Conservation (phyloP, 202 grass and related monocot species). For the Elaeis oleifera region DNA sequence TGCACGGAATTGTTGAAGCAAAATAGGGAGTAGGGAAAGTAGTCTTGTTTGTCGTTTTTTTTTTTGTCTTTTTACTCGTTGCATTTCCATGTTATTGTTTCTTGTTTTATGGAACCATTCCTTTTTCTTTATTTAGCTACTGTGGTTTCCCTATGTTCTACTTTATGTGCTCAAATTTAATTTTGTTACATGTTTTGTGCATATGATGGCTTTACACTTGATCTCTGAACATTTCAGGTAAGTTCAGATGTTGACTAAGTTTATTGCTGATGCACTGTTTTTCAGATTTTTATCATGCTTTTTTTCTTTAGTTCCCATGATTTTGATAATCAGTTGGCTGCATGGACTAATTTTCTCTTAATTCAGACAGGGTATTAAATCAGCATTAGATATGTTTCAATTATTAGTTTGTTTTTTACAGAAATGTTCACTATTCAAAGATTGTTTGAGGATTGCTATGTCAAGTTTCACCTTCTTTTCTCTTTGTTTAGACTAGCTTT, state of each 20-base stretch:
- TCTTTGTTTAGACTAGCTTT: too few relatives aligned
- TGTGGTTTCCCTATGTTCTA: not conserved
- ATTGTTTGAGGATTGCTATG: too few relatives aligned
- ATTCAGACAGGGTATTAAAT: too few relatives aligned
- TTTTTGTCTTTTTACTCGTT: not conserved
- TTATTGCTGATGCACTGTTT: conserved; percentile 47
- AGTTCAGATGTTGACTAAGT: conserved; percentile 59
- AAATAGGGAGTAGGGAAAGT: too few relatives aligned
- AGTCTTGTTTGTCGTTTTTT: not conserved
- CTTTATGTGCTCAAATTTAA: not conserved
- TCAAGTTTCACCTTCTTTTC: too few relatives aligned
- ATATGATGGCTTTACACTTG: conserved; percentile 81
- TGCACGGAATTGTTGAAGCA: too few relatives aligned
- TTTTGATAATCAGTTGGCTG: too few relatives aligned
- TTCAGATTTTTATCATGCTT: not conserved
- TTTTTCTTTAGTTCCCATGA: not conserved
- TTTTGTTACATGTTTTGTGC: conserved; percentile 14
- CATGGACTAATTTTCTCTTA: too few relatives aligned
- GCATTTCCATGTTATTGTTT: not conserved
- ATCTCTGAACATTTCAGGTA: conserved; percentile 95
- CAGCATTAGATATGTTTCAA: too few relatives aligned
- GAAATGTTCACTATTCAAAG: too few relatives aligned
- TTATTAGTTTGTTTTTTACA: too few relatives aligned
- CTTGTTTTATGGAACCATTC: not conserved
- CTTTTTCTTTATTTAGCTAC: not conserved